Base-by-base conservation (phyloP, 768 basidiomycete genomes). In the Leccinum imitatum region DNA sequence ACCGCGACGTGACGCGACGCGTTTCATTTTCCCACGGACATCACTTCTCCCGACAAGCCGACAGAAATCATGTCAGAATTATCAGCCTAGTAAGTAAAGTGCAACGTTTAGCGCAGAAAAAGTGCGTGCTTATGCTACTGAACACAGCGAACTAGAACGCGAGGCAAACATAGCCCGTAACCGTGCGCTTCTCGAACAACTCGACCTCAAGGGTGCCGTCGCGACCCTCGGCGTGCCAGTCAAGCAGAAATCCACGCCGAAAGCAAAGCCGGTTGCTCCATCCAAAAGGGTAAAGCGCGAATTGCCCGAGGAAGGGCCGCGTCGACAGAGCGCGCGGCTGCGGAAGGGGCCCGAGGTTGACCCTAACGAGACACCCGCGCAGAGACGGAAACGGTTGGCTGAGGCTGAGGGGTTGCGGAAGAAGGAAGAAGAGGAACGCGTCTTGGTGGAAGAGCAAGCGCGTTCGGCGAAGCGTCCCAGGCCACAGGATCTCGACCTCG, bases 131-230 rank as follows among this genome's bases (percentile, higher is more conserved):
- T 39, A 63, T 25, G 13, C 14, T 9, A 13, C 14, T 30, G 4
- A 0, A 17, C 37, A 46, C 57, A 84, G 84, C 47, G 91, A 92
- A 74, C 75, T 81, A 21, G 87, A 91, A 64, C 86, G 91, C 19
- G 86, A 90, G 69, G 87, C 85, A 9, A 93, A 91, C 66, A 91
- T 93, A 50, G 90, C 89, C 13, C 82, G 89, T 54, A 94, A 94
- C 69, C 86, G 84, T 47, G 87, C 84, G 3, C 77, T 93, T 9
- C 78, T 94, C 39, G 85, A 89, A 63, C 75, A 90, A 67, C 81
- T 93, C 17, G 84, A 89, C 17, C 78, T 91, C 33, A 81, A 83
- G 65, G 82, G 82, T 64, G 84, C 83, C 2, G 79, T 80, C 39
- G 73, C 77, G 6, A 71, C 76, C 15, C 76, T 90, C 8, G 79